These are phyloP conservation scores for Pseudogymnoascus pannorum DNA, from an alignment of 2,329 filamentous ascomycete species.

Conservation along the genomic window DNA sequence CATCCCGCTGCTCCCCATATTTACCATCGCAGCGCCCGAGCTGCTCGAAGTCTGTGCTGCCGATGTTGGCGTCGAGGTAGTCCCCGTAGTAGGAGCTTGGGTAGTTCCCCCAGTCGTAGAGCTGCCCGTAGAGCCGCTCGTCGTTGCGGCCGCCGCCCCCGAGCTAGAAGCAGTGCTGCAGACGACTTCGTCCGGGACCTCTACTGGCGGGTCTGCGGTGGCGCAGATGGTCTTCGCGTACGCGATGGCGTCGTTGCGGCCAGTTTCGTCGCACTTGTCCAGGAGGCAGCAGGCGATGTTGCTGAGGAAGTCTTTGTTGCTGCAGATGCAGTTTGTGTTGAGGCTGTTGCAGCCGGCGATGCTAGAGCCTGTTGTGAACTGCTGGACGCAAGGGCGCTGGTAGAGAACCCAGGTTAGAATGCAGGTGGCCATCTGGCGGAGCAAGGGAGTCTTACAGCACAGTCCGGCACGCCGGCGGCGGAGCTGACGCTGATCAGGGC, in stretches of 20 bases:
- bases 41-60: not conserved
- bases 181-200: constrained; percentile 15
- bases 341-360: constrained; percentile 33
- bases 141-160: not conserved
- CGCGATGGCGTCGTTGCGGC: constrained; percentile 31
- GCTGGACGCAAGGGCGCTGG: constrained; percentile 28
- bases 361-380: constrained; percentile 33
- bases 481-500: constrained; percentile 36
- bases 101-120: constrained; percentile 2
- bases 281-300: constrained; percentile 44
- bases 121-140: not conserved
- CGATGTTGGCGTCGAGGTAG: not conserved
- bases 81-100: not conserved
- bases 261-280: constrained; percentile 32
- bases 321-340: constrained; percentile 44
- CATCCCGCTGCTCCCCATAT: not conserved
- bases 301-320: constrained; percentile 36
- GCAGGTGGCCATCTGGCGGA: not conserved
- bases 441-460: constrained; percentile 42
- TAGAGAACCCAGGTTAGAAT: not conserved
- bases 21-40: not conserved
- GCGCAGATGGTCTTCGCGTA: constrained; percentile 31
- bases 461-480: constrained; percentile 38
- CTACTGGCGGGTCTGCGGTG: constrained; percentile 26
- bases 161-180: not conserved